A percentile compares a stretch with the other conserved stretches of the same genome.
These are phyloP conservation scores for Lachnellula suecica DNA, from an alignment of 2,329 filamentous ascomycete species.

Conservation along the genomic window DNA sequence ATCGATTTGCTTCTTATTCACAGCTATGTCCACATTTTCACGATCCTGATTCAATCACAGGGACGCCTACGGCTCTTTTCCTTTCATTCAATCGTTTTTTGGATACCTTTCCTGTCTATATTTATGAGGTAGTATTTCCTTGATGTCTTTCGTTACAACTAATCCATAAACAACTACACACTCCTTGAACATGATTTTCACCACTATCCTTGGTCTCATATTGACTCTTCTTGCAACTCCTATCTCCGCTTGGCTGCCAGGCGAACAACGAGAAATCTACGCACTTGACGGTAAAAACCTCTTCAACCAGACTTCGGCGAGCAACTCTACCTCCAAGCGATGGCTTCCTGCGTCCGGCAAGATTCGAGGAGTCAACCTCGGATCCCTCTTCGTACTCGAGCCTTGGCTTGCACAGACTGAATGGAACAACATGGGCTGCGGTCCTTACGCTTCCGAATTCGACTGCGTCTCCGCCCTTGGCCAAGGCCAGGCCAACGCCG, in stretches of 20 bases:
- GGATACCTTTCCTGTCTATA: neutral
- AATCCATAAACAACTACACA: neutral
- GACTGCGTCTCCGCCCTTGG: constrained; percentile 47
- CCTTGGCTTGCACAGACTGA: constrained; percentile 43
- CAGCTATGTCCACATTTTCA: neutral
- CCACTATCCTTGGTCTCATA: neutral
- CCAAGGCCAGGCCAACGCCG: constrained; percentile 41
- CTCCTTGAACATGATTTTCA: neutral
- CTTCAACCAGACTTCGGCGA: constrained; percentile 6
- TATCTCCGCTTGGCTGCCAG: constrained; percentile 19
- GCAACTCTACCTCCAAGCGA: constrained; percentile 8
- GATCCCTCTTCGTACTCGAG: constrained; percentile 47
- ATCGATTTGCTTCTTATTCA: neutral
- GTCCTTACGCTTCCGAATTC: constrained; percentile 40
- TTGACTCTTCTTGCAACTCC: neutral
- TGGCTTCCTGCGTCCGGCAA: constrained; percentile 31
- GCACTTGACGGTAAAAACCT: constrained; percentile 11
- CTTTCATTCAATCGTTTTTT: neutral
- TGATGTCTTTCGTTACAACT: neutral
- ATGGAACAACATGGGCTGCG: constrained; percentile 47
- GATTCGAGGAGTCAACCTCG: constrained; percentile 50
- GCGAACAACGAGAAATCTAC: constrained; percentile 13
- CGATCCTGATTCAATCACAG: neutral
- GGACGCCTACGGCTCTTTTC: neutral
- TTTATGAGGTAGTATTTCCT: neutral